Evolutionary conservation across 768 basidiomycete genomes (phyloP).

Genomic region (Tulasnella sp.): DNA sequence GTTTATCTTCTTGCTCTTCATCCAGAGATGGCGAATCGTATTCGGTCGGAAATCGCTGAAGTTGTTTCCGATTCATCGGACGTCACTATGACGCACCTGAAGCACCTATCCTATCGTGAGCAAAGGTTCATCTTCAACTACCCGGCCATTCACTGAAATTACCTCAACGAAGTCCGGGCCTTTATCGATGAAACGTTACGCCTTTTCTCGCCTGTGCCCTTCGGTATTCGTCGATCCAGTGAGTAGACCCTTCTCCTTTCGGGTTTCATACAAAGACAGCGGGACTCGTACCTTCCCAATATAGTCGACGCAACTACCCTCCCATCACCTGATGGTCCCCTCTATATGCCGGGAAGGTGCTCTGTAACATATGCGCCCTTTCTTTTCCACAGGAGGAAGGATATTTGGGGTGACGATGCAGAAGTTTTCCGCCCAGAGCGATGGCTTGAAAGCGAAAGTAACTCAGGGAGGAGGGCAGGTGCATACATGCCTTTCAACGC

Average conservation of each 20-base stretch:
- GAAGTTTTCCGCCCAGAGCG: slow-evolving; percentile 68
- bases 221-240: slow-evolving; percentile 54
- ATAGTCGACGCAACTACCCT: slow-evolving; percentile 6
- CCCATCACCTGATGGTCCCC: slow-evolving; percentile 17
- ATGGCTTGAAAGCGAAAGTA: slow-evolving; percentile 38
- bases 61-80: slow-evolving; percentile 30
- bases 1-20: slow-evolving; percentile 4
- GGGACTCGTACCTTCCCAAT: slow-evolving; percentile 18
- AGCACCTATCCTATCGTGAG: slow-evolving; percentile 39
- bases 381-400: slow-evolving; percentile 52
- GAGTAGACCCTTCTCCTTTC: slow-evolving; percentile 30
- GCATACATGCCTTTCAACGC: slow-evolving; percentile 57
- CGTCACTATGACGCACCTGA: slow-evolving; percentile 45
- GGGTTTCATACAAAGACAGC: slow-evolving; percentile 30
- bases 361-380: slow-evolving; percentile 48
- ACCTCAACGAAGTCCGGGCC: slow-evolving; percentile 14
- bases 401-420: slow-evolving; percentile 63
- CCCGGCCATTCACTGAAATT: background rate
- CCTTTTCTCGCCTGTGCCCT: slow-evolving; percentile 66
- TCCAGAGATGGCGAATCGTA: background rate
- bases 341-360: slow-evolving; percentile 49
- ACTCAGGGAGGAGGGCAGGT: background rate
- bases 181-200: slow-evolving; percentile 61
- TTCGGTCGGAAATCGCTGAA: background rate
- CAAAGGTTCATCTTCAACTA: background rate